Conservation (phyloP, 2,329 filamentous ascomycete species). For the Orbilia ellipsospora region DNA sequence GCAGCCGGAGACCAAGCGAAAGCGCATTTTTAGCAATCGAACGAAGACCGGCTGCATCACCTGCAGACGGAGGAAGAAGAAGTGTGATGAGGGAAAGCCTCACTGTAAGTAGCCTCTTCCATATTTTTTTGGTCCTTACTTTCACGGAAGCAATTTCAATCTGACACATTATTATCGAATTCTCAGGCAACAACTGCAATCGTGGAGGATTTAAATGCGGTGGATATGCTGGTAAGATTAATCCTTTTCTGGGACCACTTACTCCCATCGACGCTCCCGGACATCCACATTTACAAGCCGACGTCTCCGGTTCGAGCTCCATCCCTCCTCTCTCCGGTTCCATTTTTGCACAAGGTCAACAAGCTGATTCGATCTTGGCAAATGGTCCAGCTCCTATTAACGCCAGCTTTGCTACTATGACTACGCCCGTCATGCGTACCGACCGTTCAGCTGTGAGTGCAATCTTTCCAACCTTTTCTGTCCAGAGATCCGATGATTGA, state of each 20-base stretch:
- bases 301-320: constrained; percentile 35
- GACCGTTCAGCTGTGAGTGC: constrained; percentile 48
- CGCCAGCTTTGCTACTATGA: constrained; percentile 49
- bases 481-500: constrained; percentile 5
- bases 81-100: constrained; percentile 94
- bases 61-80: constrained; percentile 92
- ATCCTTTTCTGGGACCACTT: constrained; percentile 81
- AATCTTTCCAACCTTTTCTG: neutral
- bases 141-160: neutral
- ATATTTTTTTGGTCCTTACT: neutral
- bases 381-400: constrained; percentile 54
- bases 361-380: constrained; percentile 56
- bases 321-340: constrained; percentile 39
- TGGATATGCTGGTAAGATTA: constrained; percentile 81
- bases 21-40: constrained; percentile 88
- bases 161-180: constrained; percentile 31
- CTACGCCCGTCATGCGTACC: constrained; percentile 36
- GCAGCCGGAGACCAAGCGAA: constrained; percentile 67
- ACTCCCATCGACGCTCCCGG: constrained; percentile 73
- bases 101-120: constrained; percentile 72
- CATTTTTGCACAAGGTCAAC: constrained; percentile 53
- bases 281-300: constrained; percentile 47
- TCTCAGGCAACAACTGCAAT: constrained; percentile 83
- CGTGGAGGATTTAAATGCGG: constrained; percentile 90
- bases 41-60: constrained; percentile 97